These are phyloP conservation scores for Coemansia sp. DNA, from an alignment of 192 early-diverging fungal species.

Conservation along the genomic window DNA sequence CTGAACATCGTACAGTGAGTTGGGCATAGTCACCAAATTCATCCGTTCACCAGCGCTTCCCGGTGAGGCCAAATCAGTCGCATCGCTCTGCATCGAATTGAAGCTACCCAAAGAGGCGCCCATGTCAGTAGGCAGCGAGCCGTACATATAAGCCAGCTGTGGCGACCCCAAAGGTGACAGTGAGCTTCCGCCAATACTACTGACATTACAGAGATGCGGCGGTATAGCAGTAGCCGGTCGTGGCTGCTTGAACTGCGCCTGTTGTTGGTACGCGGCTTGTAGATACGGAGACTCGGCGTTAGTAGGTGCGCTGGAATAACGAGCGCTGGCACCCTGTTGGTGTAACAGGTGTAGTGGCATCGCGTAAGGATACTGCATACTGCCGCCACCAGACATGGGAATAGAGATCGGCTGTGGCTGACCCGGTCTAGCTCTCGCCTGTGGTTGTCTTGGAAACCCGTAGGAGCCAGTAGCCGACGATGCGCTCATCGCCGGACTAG, in stretches of 20 bases:
- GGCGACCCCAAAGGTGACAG: conserved; percentile 5
- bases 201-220: conserved; percentile 24
- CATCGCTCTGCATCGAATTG: conserved; percentile 25
- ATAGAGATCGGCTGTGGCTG: conserved; percentile 22
- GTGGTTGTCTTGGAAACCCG: conserved; percentile 4
- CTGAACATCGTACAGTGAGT: conserved; percentile 17
- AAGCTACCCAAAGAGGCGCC: conserved; percentile 14
- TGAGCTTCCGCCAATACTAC: background rate
- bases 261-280: background rate
- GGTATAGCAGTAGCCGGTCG: conserved; percentile 37
- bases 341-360: conserved; percentile 5
- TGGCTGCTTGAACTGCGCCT: conserved; percentile 1
- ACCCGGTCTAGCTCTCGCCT: background rate
- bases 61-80: background rate
- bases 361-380: background rate
- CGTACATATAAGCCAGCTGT: conserved; percentile 15
- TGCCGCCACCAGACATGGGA: conserved; percentile 3
- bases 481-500: conserved; percentile 5
- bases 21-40: background rate
- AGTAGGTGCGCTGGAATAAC: conserved; percentile 15
- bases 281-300: conserved; percentile 1
- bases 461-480: background rate
- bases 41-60: background rate
- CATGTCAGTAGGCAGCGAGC: conserved; percentile 17
- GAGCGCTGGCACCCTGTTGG: background rate